Percentiles rank a stretch among this genome's conserved stretches.
Conservation (phyloP, 352 stramenopile genomes). For the Pythium utonaiense region DNA sequence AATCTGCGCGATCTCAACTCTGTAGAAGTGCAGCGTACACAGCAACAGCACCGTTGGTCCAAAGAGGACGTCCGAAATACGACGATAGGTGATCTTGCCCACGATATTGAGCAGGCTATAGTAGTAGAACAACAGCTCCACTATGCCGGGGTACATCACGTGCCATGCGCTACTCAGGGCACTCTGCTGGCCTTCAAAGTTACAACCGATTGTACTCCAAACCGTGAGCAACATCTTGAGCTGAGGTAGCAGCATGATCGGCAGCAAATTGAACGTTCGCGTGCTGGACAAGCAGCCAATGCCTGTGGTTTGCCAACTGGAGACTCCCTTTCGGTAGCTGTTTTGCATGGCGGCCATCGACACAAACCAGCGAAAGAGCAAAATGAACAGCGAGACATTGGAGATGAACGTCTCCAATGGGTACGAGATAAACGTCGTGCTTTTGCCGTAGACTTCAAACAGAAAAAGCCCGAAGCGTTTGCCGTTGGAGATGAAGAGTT, state of each 20-base stretch:
- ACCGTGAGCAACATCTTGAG: constrained; percentile 26
- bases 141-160: constrained; percentile 29
- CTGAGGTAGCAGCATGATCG: constrained; percentile 19
- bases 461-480: constrained; percentile 28
- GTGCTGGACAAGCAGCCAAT: constrained; percentile 24
- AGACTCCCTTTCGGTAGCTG: constrained; percentile 13
- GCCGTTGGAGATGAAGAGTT: constrained; percentile 23
- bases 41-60: constrained; percentile 28
- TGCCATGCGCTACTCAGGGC: constrained; percentile 32
- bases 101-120: constrained; percentile 37
- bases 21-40: constrained; percentile 29
- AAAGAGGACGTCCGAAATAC: constrained; percentile 31
- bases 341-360: constrained; percentile 14
- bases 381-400: constrained; percentile 25
- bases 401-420: constrained; percentile 34
- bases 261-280: constrained; percentile 23
- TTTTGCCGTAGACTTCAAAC: constrained; percentile 7
- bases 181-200: constrained; percentile 29
- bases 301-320: constrained; percentile 12
- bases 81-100: constrained; percentile 24
- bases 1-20: constrained; percentile 16
- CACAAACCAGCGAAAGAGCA: constrained; percentile 38
- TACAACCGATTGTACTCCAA: constrained; percentile 28
- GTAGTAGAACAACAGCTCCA: constrained; percentile 22
- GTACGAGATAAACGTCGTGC: constrained; percentile 26